A percentile compares a stretch with the other conserved stretches of the same genome.
These are phyloP conservation scores for Bipolaris sorokiniana DNA, from an alignment of 2,329 filamentous ascomycete species.

Conservation along the genomic window DNA sequence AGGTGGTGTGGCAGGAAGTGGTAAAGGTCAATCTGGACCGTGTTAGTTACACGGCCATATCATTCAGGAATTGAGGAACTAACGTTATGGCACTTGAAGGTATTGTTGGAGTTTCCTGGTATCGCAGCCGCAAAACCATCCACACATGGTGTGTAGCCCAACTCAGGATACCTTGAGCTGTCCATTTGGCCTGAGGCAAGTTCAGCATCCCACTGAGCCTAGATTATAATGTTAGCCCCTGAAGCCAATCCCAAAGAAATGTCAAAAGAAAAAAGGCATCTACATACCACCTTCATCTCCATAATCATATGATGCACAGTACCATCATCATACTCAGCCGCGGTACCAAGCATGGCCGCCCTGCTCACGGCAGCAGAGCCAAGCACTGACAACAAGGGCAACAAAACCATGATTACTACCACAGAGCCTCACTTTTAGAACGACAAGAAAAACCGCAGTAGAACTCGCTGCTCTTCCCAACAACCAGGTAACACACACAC, in stretches of 20 bases:
- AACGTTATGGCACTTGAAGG: constrained; percentile 47
- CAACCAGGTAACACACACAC: not conserved
- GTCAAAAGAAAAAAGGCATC: not conserved
- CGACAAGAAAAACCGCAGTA: not conserved
- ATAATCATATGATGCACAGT: constrained; percentile 45
- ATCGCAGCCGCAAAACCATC: constrained; percentile 43
- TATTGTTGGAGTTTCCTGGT: constrained; percentile 44
- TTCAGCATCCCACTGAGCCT: constrained; percentile 37
- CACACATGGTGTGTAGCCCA: constrained; percentile 40
- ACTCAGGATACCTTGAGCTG: constrained; percentile 35
- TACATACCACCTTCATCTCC: constrained; percentile 39
- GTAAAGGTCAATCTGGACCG: constrained; percentile 56
- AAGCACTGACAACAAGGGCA: constrained; percentile 18
- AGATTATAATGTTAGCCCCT: constrained; percentile 6
- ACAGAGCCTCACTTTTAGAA: not conserved
- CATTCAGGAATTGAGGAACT: constrained; percentile 1
- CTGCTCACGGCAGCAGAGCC: constrained; percentile 29
- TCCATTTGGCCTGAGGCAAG: constrained; percentile 36
- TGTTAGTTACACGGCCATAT: constrained; percentile 11
- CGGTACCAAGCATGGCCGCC: constrained; percentile 31
- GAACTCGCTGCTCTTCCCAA: not conserved
- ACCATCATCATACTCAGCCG: constrained; percentile 44
- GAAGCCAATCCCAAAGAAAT: not conserved
- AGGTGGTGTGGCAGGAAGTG: constrained; percentile 61
- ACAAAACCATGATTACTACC: constrained; percentile 23